Base-by-base conservation (phyloP, 1,139 yeast species). In the Kodamaea derodonti region DNA sequence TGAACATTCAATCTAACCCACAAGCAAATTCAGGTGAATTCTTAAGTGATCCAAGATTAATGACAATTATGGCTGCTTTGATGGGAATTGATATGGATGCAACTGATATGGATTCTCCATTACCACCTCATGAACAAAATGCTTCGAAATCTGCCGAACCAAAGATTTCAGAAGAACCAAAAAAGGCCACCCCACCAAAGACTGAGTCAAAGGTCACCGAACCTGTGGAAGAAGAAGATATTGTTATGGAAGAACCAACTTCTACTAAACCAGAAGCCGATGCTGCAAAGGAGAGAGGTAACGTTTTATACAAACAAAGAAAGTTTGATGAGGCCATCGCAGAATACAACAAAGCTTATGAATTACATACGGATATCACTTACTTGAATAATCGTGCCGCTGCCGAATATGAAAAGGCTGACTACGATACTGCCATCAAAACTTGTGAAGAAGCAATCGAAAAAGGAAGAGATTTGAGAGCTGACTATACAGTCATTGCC, bases 311-410 rank as follows among this genome's bases (percentile, higher is more conserved):
- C 72, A 92, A 92, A 62, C 72, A 81, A 49, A 85, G 84, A 56
- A 73, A 90, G 54, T 94, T 94, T 48, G 97, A 87, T 54, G 95
- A 84, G 52, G 98, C 99, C 28, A 90, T 94, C 56, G 84, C 69
- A 38, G 71, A 78, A 43, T 94, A 94, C 66, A 72, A 84, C 54
- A 74, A 80, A 53, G 99, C 99, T 2, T 94, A 92, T 86, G 84
- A 81, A 30, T 60, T 80, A 22, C 66, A 72, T 64, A 75, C 81
- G 54, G 98, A 94, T 55, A 86, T 92, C 52, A 92, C 98, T 1
- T 94, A 84, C 60, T 72, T 94, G 57, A 94, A 92, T 69, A 94
- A 94, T 72, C 80, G 95, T 54, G 94, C 98, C 24, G 98, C 99
- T 36, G 98, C 98, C 20, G 96, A 92, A 62, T 92, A 65, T 52